Evolutionary conservation across 2,329 filamentous ascomycete species (phyloP).

Genomic region (Pseudogymnoascus sp.): DNA sequence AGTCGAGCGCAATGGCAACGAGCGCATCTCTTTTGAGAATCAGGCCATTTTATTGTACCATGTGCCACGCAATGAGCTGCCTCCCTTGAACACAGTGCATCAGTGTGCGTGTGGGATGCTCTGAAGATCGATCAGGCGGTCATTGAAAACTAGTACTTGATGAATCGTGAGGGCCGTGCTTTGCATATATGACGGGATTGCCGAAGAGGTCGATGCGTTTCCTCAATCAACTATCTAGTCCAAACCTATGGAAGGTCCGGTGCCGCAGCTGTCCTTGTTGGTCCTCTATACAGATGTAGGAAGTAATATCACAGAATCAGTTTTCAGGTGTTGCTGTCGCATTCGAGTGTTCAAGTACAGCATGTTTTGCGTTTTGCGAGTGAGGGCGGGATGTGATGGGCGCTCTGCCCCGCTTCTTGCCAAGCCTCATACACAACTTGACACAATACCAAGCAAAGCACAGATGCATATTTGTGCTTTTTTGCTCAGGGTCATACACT

Average conservation of each 20-base stretch:
- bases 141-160: not conserved
- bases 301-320: not conserved
- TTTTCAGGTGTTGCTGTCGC: not conserved
- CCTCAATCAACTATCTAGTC: not conserved
- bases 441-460: constrained; percentile 1
- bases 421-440: constrained; percentile 5
- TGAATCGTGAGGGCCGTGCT: not conserved
- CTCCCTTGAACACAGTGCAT: not conserved
- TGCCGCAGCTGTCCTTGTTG: not conserved
- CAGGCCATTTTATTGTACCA: not conserved
- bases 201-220: not conserved
- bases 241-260: not conserved
- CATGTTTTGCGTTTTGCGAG: not conserved
- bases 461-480: not conserved
- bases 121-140: not conserved
- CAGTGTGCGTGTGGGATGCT: not conserved
- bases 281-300: not conserved
- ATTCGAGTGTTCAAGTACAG: not conserved
- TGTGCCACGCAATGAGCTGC: not conserved
- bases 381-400: not conserved
- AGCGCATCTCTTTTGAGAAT: not conserved
- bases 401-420: not conserved
- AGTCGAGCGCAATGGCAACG: not conserved
- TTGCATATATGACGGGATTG: not conserved
- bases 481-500: not conserved